Evolutionary conservation across 805 yeast genomes (phyloP).

Genomic region (Kazachstania africana): DNA sequence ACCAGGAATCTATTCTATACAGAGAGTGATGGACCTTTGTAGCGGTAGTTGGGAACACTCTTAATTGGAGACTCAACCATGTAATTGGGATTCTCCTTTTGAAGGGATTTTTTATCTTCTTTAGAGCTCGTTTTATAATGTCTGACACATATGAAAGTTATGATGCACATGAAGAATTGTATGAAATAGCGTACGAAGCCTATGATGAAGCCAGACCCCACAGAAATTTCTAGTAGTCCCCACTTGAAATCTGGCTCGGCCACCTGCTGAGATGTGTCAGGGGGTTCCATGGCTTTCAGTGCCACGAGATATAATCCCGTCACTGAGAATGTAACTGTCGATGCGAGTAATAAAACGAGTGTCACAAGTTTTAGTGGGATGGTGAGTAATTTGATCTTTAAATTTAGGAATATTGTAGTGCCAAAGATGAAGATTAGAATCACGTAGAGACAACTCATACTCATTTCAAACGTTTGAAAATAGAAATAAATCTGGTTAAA

Average conservation of each 20-base stretch:
- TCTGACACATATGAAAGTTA: slow-evolving; percentile 7
- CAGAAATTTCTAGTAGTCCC: slow-evolving; percentile 11
- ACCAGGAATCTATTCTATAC: not conserved
- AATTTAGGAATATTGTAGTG: too few relatives aligned
- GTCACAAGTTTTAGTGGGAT: slow-evolving; percentile 2
- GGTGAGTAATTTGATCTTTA: not conserved
- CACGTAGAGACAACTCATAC: not conserved
- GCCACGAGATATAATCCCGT: slow-evolving; percentile 6
- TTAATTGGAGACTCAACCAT: not conserved
- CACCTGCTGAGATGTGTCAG: slow-evolving; percentile 2
- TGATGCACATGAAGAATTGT: slow-evolving; percentile 7
- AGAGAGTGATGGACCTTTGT: not conserved
- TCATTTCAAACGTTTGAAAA: not conserved
- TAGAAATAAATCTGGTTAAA: slow-evolving; percentile 6
- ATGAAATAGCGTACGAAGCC: slow-evolving; percentile 9
- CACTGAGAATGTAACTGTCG: slow-evolving; percentile 6
- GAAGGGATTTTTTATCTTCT: not conserved
- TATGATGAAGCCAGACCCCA: slow-evolving; percentile 15
- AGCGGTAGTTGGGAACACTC: not conserved
- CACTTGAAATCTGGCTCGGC: slow-evolving; percentile 6
- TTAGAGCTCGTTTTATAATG: slow-evolving; percentile 5
- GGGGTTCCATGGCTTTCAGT: slow-evolving; percentile 11
- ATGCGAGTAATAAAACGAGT: too few relatives aligned
- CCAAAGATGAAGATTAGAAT: too few relatives aligned
- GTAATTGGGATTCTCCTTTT: not conserved